phyloP scores from a whole-genome alignment of 116 monocot species.

The Iris pallida region DNA sequence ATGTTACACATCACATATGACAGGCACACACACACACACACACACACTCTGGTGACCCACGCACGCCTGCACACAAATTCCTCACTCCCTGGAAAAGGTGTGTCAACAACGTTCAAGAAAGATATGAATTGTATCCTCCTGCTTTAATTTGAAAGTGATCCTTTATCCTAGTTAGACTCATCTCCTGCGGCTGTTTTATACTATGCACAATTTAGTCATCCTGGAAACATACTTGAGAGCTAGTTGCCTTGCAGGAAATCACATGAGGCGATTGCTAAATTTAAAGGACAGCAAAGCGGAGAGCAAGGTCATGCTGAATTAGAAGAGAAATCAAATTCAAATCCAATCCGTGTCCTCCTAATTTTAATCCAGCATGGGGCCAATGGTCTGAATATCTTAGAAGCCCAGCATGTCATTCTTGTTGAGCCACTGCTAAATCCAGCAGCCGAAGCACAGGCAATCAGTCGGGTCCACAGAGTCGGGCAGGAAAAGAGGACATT shows the following conservation, averaged over 20 bases:
- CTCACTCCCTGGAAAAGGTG: too few relatives aligned
- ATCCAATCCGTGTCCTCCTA: constrained; percentile 63
- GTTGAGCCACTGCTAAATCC: constrained; percentile 88
- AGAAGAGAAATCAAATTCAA: constrained; percentile 8
- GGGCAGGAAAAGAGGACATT: constrained; percentile 88
- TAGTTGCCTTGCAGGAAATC: constrained; percentile 52
- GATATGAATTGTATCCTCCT: too few relatives aligned
- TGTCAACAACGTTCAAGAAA: too few relatives aligned
- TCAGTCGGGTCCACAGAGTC: constrained; percentile 78
- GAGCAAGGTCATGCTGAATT: constrained; percentile 11
- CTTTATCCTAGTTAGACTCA: too few relatives aligned
- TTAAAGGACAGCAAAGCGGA: constrained; percentile 47
- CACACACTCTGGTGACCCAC: too few relatives aligned
- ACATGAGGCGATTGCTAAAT: constrained; percentile 67
- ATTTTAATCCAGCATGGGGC: constrained; percentile 90
- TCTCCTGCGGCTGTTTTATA: too few relatives aligned
- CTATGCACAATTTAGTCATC: too few relatives aligned
- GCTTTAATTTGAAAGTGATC: too few relatives aligned
- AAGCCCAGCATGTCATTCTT: constrained; percentile 91
- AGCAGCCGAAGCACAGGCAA: constrained; percentile 86
- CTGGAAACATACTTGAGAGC: not conserved
- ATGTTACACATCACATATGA: too few relatives aligned
- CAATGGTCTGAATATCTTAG: constrained; percentile 87
- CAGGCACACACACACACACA: too few relatives aligned
- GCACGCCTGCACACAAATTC: too few relatives aligned